These are phyloP conservation scores for Pseudotsuga menziesii DNA, from an alignment of 75 land plant species.

Conservation along the genomic window DNA sequence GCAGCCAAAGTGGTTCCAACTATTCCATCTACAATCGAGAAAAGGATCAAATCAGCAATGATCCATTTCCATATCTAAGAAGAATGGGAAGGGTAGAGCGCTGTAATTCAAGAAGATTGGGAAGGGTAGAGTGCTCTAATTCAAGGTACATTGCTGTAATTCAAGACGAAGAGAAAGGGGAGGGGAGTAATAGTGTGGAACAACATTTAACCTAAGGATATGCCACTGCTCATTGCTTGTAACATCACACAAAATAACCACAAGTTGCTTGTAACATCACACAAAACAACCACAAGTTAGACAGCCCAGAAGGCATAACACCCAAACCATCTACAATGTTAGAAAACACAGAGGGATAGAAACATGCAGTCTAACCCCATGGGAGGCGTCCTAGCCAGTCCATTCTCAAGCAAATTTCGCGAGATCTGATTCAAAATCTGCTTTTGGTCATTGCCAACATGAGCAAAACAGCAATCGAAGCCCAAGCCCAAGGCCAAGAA, in stretches of 20 bases:
- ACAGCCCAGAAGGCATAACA: not conserved
- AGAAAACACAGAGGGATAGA: not conserved
- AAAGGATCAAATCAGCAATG: not conserved
- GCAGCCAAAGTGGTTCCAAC: slow-evolving; percentile 90
- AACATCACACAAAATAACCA: no score
- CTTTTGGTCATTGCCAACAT: not conserved
- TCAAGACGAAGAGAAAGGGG: no score
- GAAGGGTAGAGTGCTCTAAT: not conserved
- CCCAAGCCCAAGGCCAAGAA: no score
- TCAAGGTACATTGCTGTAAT: not conserved
- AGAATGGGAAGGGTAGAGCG: not conserved
- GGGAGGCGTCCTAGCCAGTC: slow-evolving; percentile 67
- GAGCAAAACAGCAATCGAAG: no score
- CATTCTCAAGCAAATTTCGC: slow-evolving; percentile 43
- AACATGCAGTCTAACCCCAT: slow-evolving; percentile 52
- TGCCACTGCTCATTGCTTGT: no score
- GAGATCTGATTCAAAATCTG: not conserved
- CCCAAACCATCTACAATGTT: not conserved
- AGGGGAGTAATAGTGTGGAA: no score
- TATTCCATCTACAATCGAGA: slow-evolving; percentile 69
- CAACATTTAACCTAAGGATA: no score
- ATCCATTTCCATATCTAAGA: not conserved
- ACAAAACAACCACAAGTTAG: no score
- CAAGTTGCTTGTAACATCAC: no score
- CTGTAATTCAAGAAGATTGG: no score